Base-by-base conservation (phyloP, 139 green algal genomes). In the Dunaliella primolecta region DNA sequence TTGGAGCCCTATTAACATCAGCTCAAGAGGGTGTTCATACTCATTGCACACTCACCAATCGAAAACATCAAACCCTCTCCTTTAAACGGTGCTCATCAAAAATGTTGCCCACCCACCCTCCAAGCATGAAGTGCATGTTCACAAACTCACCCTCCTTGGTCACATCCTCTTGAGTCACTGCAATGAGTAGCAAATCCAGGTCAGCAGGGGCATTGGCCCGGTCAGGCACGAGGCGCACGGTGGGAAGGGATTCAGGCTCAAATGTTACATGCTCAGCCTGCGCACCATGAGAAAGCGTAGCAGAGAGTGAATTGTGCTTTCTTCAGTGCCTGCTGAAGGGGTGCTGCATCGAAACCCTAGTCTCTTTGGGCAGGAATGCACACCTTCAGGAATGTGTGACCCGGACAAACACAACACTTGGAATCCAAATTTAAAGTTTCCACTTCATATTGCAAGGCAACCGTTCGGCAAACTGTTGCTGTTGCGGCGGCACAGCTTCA, bases 131-230 rank as follows among this genome's bases (percentile, higher is more conserved):
- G n/a, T n/a, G n/a, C n/a, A n/a, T n/a, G n/a, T n/a, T n/a, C n/a
- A n/a, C 31, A 82, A 82, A 82, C 88, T 86, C 70, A 87, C 80
- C 55, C 81, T 91, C 78, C 2, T 75, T 84, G 23, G 86, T 84
- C 38, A 98, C 89, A 38, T 88, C 89, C 0, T 95, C 92, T 64
- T 95, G 92, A 23, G 86, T 92, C 27, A 95, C 91, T 3, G 90
- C 95, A 33, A 98, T 36, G 70, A 93, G 89, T 36, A 96, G 85
- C 57, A 98, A 85, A 34, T 97, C 95, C 11, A 91, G 93, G 11
- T 88, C 80, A 89, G 89, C 94, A 20, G 75, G 7, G 11, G 75
- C 30, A 23, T 38, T 32, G 7, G n/a, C 36, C 2, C 75, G n/a
- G 75, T 32, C 75, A 11, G 75, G 75, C n/a, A 80, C 30, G n/a